A percentile compares a stretch with the other conserved stretches of the same genome.
Conservation (phyloP, 176 grass and related monocot genomes). For the sorghum (Sorghum bicolor) region DNA sequence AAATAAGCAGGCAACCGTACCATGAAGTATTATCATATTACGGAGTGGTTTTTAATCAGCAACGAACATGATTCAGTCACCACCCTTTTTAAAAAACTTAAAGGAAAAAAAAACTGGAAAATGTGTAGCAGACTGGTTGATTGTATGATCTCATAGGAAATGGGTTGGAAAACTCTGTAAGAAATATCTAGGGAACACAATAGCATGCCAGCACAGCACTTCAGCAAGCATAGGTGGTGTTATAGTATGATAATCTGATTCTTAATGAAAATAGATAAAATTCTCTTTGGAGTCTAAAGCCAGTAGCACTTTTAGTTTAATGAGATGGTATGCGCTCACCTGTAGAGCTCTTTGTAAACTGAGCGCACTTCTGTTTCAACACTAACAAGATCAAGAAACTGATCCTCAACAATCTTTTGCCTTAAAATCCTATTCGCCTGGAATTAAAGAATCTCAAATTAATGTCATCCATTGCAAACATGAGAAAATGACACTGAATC, state of each 20-base stretch:
- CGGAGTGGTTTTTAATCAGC: neutral
- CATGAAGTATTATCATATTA: neutral
- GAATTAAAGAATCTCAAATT: constrained; percentile 25
- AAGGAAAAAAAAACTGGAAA: neutral
- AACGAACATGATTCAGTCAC: neutral
- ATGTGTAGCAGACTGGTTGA: neutral
- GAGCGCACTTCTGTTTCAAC: constrained; percentile 84
- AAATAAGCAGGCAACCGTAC: neutral
- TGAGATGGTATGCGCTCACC: constrained; percentile 37
- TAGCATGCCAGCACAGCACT: constrained; percentile 5
- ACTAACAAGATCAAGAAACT: constrained; percentile 87
- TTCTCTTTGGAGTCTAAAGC: constrained; percentile 16
- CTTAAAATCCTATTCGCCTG: constrained; percentile 92
- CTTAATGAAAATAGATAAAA: neutral
- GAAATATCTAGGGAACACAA: neutral
- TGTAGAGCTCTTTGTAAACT: constrained; percentile 93
- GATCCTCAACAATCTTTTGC: constrained; percentile 76
- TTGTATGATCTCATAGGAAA: neutral
- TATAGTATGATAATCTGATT: neutral
- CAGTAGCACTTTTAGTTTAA: constrained; percentile 14
- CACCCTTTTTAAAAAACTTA: neutral
- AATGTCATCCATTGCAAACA: constrained; percentile 24
- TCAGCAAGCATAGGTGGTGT: neutral
- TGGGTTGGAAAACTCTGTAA: constrained; percentile 11
- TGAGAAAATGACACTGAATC: constrained; percentile 10